Conservation (phyloP, 495 filamentous ascomycete species). For the Penicillium herquei region DNA sequence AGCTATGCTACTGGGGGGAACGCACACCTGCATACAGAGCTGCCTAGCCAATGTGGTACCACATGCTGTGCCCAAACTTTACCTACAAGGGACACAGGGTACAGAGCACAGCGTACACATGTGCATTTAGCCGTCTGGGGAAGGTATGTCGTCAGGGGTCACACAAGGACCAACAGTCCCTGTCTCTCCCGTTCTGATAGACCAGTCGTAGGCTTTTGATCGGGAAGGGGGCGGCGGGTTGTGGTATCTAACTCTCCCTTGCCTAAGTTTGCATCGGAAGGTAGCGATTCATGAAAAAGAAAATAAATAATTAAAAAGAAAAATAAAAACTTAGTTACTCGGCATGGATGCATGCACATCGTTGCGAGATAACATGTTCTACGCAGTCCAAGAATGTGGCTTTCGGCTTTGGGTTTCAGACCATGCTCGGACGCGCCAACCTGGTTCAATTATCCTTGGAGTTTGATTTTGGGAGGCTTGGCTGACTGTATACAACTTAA, state of each 20-base stretch:
- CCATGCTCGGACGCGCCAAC: conserved; percentile 10
- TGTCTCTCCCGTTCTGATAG: not conserved
- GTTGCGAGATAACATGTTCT: conserved; percentile 2
- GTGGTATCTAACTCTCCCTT: not conserved
- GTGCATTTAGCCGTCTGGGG: not conserved
- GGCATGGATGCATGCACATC: conserved; percentile 6
- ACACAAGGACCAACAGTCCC: not conserved
- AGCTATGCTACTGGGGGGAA: not conserved
- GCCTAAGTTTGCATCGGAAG: not conserved
- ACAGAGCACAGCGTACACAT: too few species aligned
- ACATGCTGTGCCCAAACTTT: not conserved
- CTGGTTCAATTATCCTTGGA: not conserved
- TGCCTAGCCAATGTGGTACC: conserved; percentile 1
- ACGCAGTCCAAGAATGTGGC: conserved; percentile 10
- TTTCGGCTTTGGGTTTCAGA: conserved; percentile 15
- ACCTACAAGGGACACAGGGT: too few species aligned
- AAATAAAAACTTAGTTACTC: not conserved
- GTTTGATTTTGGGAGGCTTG: not conserved
- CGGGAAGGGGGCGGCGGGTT: too few species aligned
- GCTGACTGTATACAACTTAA: not conserved
- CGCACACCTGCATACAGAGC: not conserved
- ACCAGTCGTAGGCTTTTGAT: not conserved
- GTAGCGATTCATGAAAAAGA: not conserved
- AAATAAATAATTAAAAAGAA: too few species aligned
- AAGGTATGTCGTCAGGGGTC: not conserved